These are phyloP conservation scores for Boechera stricta DNA, from an alignment of 345 rosid species.

Conservation along the genomic window DNA sequence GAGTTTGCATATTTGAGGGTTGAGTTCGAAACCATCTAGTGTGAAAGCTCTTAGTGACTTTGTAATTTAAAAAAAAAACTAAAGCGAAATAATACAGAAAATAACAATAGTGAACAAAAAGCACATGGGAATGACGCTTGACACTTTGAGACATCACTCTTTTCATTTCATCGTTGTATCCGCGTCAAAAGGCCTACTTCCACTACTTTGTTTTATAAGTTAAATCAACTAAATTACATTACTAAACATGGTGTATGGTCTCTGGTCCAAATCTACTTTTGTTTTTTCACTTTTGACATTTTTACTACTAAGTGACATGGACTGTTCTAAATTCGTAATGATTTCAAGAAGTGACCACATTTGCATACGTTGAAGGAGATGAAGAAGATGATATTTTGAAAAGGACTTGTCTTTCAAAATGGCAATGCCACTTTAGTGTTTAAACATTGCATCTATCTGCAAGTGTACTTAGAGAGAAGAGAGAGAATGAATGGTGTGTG, in stretches of 20 bases:
- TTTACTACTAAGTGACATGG: constrained; percentile 23
- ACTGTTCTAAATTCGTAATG: constrained; percentile 39
- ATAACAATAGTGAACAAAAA: constrained; percentile 7
- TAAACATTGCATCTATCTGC: constrained; percentile 35
- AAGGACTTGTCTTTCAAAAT: constrained; percentile 34
- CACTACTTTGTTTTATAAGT: constrained; percentile 21
- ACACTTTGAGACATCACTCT: constrained; percentile 25
- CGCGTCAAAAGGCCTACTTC: constrained; percentile 40
- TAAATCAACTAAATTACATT: constrained; percentile 16
- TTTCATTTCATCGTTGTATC: constrained; percentile 39
- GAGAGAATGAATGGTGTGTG: constrained; percentile 28
- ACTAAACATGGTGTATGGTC: constrained; percentile 28
- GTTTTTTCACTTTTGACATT: constrained; percentile 28
- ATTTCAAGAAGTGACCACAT: constrained; percentile 34
- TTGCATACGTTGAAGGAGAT: constrained; percentile 21
- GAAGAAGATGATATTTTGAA: constrained; percentile 32
- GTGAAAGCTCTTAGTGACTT: constrained; percentile 3
- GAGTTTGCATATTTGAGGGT: neutral
- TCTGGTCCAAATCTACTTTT: constrained; percentile 22
- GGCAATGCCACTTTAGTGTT: constrained; percentile 39
- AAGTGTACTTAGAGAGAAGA: constrained; percentile 37
- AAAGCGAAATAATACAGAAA: neutral
- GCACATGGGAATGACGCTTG: constrained; percentile 42
- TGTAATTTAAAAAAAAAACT: neutral
- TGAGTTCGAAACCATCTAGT: neutral